Percentiles rank a stretch among this genome's conserved stretches.
Evolutionary conservation across 805 yeast species (phyloP).

Genomic region (Hanseniaspora pseudoguilliermondii): DNA sequence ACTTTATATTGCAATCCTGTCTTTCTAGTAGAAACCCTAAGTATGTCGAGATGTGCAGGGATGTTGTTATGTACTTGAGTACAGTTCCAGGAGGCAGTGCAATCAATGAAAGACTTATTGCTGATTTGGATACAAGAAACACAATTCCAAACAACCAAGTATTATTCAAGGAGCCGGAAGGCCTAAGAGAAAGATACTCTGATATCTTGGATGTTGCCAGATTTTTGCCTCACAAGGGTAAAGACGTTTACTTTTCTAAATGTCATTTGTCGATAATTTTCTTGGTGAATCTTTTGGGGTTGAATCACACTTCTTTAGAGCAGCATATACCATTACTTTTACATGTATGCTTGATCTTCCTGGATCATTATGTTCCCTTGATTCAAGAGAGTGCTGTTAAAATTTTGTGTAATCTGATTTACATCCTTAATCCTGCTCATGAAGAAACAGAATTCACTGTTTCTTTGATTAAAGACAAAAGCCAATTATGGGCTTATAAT

Average conservation of each 20-base stretch:
- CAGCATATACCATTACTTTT: slow-evolving; percentile 56
- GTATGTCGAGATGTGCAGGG: slow-evolving; percentile 69
- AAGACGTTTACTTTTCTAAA: slow-evolving; percentile 67
- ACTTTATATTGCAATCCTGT: slow-evolving; percentile 55
- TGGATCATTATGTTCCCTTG: slow-evolving; percentile 75
- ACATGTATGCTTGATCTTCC: slow-evolving; percentile 64
- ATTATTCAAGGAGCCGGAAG: slow-evolving; percentile 24
- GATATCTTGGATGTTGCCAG: slow-evolving; percentile 63
- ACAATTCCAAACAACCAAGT: slow-evolving; percentile 68
- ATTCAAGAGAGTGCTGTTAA: slow-evolving; percentile 79
- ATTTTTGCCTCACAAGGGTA: slow-evolving; percentile 40
- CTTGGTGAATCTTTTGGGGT: slow-evolving; percentile 63
- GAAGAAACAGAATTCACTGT: slow-evolving; percentile 47
- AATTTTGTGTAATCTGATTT: slow-evolving; percentile 58
- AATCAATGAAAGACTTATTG: slow-evolving; percentile 48
- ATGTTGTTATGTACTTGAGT: slow-evolving; percentile 62
- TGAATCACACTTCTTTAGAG: slow-evolving; percentile 49
- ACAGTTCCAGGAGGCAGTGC: slow-evolving; percentile 40
- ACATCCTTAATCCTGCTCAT: slow-evolving; percentile 41
- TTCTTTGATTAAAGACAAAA: slow-evolving; percentile 41
- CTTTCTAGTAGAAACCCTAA: slow-evolving; percentile 55
- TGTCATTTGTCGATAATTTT: slow-evolving; percentile 82
- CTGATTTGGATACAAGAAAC: slow-evolving; percentile 64
- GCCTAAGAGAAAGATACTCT: slow-evolving; percentile 38
- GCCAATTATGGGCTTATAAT: slow-evolving; percentile 67